phyloP scores from a whole-genome alignment of 306 rosid species.

The Elaeagnus macrophylla region DNA sequence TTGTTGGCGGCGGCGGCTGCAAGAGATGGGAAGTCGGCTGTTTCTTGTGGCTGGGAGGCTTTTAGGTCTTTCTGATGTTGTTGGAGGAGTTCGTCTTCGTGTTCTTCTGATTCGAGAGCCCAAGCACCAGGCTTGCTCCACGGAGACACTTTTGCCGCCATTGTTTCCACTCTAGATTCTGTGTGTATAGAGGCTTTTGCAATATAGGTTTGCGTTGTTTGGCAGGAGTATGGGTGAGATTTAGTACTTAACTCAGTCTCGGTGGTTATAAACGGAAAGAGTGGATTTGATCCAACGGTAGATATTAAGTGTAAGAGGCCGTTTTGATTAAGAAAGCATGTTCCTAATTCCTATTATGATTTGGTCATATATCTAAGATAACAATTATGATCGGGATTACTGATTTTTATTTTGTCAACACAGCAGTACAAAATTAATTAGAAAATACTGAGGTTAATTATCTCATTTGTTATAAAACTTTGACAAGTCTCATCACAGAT shows the following conservation, averaged over 20 bases:
- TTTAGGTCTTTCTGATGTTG: background rate
- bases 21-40: conserved; percentile 77
- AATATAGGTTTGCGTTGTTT: conserved; percentile 23
- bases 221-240: background rate
- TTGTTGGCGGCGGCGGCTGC: conserved; percentile 63
- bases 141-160: conserved; percentile 87
- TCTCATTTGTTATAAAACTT: no score
- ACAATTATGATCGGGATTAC: no score
- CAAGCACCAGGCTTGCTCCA: conserved; percentile 94
- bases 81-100: conserved; percentile 66
- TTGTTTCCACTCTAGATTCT: conserved; percentile 11
- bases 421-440: no score
- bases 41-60: conserved; percentile 17
- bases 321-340: background rate
- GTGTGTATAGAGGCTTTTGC: background rate
- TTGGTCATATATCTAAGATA: no score
- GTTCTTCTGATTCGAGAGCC: conserved; percentile 77
- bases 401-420: no score
- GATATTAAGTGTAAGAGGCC: background rate
- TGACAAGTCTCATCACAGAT: no score
- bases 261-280: background rate
- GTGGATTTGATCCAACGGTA: conserved; percentile 18
- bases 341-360: no score
- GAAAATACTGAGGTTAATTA: no score
- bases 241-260: no score